Evolutionary conservation across 768 basidiomycete genomes (phyloP), one percentile per base, ranked within the genome.

Genomic region (Coprinellus micaceus): DNA sequence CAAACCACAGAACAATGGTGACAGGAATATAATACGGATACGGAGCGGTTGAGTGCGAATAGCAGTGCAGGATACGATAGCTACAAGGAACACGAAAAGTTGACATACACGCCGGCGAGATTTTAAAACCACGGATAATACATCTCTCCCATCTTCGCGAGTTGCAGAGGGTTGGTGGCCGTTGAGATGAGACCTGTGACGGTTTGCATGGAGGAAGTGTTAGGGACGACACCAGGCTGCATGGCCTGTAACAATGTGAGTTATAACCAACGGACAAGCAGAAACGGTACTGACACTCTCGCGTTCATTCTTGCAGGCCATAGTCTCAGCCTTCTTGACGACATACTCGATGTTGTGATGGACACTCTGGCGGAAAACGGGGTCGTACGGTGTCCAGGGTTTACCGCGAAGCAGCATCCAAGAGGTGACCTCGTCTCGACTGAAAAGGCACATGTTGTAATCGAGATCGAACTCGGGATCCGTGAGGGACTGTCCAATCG

Each of bases 401-500:
- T 82, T 79, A 53, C 77, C 77, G 52, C 82, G 80, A 58, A 80
- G 77, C n/a, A 72, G 68, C 59, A 89, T 67, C 89, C 90, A 92
- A 11, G 81, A 78, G 62, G 86, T 79, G 44, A 98, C 89, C 72
- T 99, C 97, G 65, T 99, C 97, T 41, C 94, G 83, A 25, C 91
- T 84, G 67, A 96, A 96, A 52, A 99, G 77, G 60, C 89, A 90
- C 4, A 99, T 80, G 57, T 93, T 91, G 63, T 93, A 89, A 59
- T 97, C 94, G 58, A 99, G 76, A 59, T 98, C 93, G 68, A 88
- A 95, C 90, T 98, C 94, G 17, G 94, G 94, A 65, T 94, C 89
- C 3, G 92, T 94, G 45, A 99, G 77, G 58, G 88, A 88, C 48
- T 94, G 82, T 4, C 87, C 94, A 52, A 99, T 94, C 2, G 94